Base-by-base conservation (phyloP, 2,329 filamentous ascomycete genomes). In the Boeremia exigua region DNA sequence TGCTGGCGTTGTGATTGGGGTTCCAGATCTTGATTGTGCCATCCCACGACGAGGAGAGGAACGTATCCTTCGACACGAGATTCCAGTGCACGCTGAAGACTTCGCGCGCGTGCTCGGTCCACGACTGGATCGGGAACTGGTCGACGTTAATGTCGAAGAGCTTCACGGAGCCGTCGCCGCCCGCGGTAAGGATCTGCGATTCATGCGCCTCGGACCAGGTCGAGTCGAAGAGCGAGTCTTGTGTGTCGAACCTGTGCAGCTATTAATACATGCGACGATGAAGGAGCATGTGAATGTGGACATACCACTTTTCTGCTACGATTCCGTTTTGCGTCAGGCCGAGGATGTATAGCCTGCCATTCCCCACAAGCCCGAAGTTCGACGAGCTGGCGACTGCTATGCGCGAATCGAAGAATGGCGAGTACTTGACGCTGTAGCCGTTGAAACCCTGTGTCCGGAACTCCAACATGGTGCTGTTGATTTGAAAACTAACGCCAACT, bases 391-490 rank as follows among this genome's bases (percentile, higher is more conserved):
- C 91, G 68, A 97, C 92, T 54, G 94, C 94, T 62, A 99, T 87
- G 61, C 93, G 88, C 63, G 91, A 95, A 80, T 98, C 95, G 80
- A 96, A 96, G 81, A 97, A 99, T 6, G 95, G 95, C 52, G 94
- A 98, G 82, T 98, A 99, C 79, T 97, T 96, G 77, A 97, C 92
- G 66, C 91, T 91, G 79, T 96, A 97, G 69, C 93, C 93, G 77
- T 98, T 96, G 84, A 87, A 98, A 70, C 95, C 95, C 73, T 91
- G 85, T 19, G 95, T 98, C 62, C 91, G 89, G 79, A 91, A 98
- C 79, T 97, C 92, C 68, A 98, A 88, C 92, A 98, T 97, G 49
- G 61, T 80, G 68, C 9, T 79, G 69, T 19, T 30, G 17, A 12
- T 15, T 25, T 28, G 11, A 33, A 12, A 10, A 37, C 6, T 23